These are phyloP conservation scores for Mycena venus DNA, from an alignment of 768 basidiomycete species.

Conservation along the genomic window DNA sequence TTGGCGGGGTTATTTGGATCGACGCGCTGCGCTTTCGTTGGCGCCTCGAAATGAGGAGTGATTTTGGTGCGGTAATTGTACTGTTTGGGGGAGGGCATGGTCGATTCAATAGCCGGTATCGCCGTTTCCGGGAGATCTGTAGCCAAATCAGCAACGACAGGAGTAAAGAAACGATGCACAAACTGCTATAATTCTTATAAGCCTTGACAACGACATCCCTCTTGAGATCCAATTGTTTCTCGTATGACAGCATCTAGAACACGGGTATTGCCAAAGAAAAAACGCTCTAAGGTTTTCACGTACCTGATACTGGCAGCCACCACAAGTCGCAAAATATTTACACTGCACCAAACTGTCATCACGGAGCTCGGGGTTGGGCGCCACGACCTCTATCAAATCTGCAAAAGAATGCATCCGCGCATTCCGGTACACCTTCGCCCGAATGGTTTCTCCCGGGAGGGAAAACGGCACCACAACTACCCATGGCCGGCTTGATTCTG, in stretches of 20 bases:
- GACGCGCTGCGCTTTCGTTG: slow-evolving; percentile 55
- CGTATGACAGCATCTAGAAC: slow-evolving; percentile 86
- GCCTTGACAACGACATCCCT: slow-evolving; percentile 88
- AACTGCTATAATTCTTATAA: slow-evolving; percentile 81
- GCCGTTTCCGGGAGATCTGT: slow-evolving; percentile 66
- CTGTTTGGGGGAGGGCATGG: slow-evolving; percentile 89
- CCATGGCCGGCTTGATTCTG: slow-evolving; percentile 71
- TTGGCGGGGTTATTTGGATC: slow-evolving; percentile 32
- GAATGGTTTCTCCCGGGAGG: slow-evolving; percentile 86
- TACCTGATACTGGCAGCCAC: slow-evolving; percentile 96
- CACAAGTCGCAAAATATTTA: slow-evolving; percentile 90
- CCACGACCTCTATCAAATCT: slow-evolving; percentile 76
- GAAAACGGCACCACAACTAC: slow-evolving; percentile 87
- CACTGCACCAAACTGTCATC: slow-evolving; percentile 79
- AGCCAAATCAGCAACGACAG: slow-evolving; percentile 13
- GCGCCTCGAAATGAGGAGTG: slow-evolving; percentile 94
- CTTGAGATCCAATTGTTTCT: slow-evolving; percentile 88
- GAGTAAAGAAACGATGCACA: slow-evolving; percentile 19
- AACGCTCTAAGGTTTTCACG: too few species aligned
- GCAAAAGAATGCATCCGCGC: slow-evolving; percentile 81
- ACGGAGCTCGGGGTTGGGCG: slow-evolving; percentile 73
- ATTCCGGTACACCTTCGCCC: slow-evolving; percentile 79
- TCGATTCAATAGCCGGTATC: slow-evolving; percentile 78
- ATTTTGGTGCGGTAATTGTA: slow-evolving; percentile 97
- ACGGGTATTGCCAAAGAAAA: background rate